Evolutionary conservation across 306 rosid species (phyloP).

Genomic region (Dicorynia guianensis): DNA sequence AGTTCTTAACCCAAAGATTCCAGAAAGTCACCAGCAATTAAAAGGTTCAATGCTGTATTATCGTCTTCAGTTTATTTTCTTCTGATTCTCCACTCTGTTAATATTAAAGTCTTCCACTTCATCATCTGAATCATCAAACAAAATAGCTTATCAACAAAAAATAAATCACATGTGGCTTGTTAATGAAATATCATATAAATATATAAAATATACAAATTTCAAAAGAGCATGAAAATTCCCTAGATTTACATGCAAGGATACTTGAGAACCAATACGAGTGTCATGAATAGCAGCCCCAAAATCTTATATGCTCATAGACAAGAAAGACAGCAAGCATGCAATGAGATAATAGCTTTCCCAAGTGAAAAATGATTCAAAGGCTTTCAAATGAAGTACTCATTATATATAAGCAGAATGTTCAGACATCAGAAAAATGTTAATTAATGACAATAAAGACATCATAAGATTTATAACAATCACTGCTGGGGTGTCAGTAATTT

Average conservation of each 20-base stretch:
- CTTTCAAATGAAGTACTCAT: slow-evolving; percentile 18
- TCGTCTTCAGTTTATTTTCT: slow-evolving; percentile 87
- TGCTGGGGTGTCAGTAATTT: background rate
- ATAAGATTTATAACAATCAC: background rate
- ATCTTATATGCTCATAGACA: background rate
- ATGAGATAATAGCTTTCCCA: slow-evolving; percentile 31
- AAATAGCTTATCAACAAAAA: slow-evolving; percentile 67
- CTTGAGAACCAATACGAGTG: slow-evolving; percentile 28
- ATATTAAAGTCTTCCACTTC: slow-evolving; percentile 64
- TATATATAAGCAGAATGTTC: background rate
- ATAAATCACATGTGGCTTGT: slow-evolving; percentile 8
- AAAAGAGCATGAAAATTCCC: slow-evolving; percentile 23
- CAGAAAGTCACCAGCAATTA: slow-evolving; percentile 92
- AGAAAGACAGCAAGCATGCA: slow-evolving; percentile 9
- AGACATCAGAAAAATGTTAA: background rate
- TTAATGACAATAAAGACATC: background rate
- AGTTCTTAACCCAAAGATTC: slow-evolving; percentile 97
- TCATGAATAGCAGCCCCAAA: slow-evolving; percentile 25
- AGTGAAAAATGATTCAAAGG: slow-evolving; percentile 16
- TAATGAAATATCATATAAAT: slow-evolving; percentile 30
- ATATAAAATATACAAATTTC: no score
- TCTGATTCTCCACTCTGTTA: slow-evolving; percentile 65
- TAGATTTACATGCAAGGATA: background rate
- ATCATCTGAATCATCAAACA: slow-evolving; percentile 91
- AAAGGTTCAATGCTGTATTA: slow-evolving; percentile 79